Evolutionary conservation across 805 yeast species (phyloP), one percentile per base, ranked within the genome.

Genomic region (Ogataea populi-albae): DNA sequence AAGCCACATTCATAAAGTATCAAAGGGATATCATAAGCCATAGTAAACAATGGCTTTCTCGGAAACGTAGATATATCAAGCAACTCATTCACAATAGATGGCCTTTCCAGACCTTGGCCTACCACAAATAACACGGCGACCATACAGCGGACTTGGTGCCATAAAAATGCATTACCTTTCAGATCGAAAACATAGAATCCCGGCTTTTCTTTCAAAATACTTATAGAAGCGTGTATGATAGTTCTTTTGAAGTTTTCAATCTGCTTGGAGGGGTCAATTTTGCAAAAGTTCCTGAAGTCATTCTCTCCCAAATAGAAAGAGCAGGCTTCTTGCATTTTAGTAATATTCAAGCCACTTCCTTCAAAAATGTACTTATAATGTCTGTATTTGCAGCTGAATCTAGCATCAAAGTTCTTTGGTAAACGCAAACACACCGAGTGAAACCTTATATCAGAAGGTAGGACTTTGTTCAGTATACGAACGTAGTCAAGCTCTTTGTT

Each of bases 91-190:
- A 93, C 66, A 0, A 87, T 59, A 1, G 59, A 51, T 0, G 87
- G 81, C 0, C 55, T 38, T 57, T 93, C 98, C 15, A 75, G 68
- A 11, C 67, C 66, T 58, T 88, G 95, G 1, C 96, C 98, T 6
- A 88, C 79, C 17, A 83, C 61, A 35, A 93, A 76, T 37, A 93
- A 57, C 8, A 84, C 67, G 0, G 95, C 96, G 65, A 88, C 76
- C 93, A 93, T 93, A 48, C 95, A 88, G 39, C 98, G 74, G 14
- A 93, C 98, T 61, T 93, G 98, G 57, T 93, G 98, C 98, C 98
- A 93, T 37, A 93, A 62, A 49, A 93, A 93, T 6, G 98, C 98
- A 1, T 85, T 68, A 0, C 98, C 98, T 43, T 74, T 69, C 35
- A 93, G 64, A 55, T 87, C 88, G 57, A 91, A 78, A 38, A 79